Base-by-base conservation (phyloP, 2,329 filamentous ascomycete genomes). In the Tolypocladium ovalisporum region DNA sequence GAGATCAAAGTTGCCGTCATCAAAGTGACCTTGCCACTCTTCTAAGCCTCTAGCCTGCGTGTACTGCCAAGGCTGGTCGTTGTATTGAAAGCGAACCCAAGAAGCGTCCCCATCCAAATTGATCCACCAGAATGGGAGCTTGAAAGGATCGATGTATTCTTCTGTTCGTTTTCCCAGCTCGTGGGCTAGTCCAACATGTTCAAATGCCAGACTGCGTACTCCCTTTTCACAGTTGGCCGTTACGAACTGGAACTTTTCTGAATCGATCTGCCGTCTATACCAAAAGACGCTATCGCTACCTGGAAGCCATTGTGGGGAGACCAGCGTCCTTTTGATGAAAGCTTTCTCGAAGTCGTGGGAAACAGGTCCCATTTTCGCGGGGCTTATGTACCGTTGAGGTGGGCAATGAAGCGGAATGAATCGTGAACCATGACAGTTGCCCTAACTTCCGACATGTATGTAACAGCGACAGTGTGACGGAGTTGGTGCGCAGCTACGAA, bases 81-180 rank as follows among this genome's bases (percentile, higher is more conserved):
- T 56, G 19, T 59, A 59, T 34, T 57, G 49, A 49, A 68, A 68
- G 3, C 62, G 58, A 2, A 63, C 36, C 37, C 52, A 64, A 17
- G 59, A 56, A 19, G 49, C 42, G 5, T 60, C 58, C 1, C 57
- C 39, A 1, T 49, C 54, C 1, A 62, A 49, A 19, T 68, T 61
- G 12, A 69, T 62, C 59, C 62, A 67, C 2, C 55, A 57, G 35
- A 69, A 62, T 3, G 66, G 62, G 4, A 67, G 57, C 13, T 59
- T 37, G 17, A 57, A 19, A 8, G 56, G 44, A 13, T 62, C 56
- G 13, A 62, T 36, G 0, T 53, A 34, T 24, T 60, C 37, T 3
- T 52, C 47, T 12, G 61, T 62, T 22, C 60, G 51, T 36, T 58
- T 34, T 8, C 19, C 36, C 1, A 68, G 56, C 17, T 52, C 60